phyloP scores from a whole-genome alignment of 768 basidiomycete species.

The Cubamyces lactineus region DNA sequence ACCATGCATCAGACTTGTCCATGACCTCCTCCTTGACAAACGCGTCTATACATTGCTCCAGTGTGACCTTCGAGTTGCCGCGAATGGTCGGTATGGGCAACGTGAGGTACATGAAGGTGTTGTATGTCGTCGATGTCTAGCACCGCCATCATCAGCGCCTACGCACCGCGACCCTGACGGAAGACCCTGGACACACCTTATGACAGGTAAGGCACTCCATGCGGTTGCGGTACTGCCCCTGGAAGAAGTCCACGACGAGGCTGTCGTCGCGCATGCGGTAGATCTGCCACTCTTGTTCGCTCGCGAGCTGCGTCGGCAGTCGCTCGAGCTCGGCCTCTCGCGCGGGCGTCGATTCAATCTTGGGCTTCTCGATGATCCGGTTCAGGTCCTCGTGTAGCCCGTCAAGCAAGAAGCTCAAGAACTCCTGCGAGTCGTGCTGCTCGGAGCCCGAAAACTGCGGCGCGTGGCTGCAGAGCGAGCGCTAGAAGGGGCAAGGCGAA shows the following conservation, averaged over 20 bases:
- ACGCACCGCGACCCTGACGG: background rate
- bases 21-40: conserved; percentile 91
- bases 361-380: conserved; percentile 75
- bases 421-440: conserved; percentile 98
- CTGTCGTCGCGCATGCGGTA: conserved; percentile 92
- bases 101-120: conserved; percentile 93
- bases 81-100: conserved; percentile 80
- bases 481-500: conserved; percentile 43
- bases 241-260: conserved; percentile 95
- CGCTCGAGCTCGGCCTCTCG: conserved; percentile 89
- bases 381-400: conserved; percentile 97
- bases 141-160: conserved; percentile 17
- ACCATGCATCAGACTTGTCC: conserved; percentile 96
- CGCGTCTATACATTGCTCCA: conserved; percentile 83
- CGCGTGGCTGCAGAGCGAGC: conserved; percentile 60
- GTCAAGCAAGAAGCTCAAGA: conserved; percentile 91
- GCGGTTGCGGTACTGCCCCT: conserved; percentile 93
- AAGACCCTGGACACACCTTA: conserved; percentile 57
- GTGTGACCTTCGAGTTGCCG: conserved; percentile 58
- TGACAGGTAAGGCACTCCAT: conserved; percentile 89
- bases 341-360: conserved; percentile 66
- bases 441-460: conserved; percentile 82
- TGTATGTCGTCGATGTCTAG: conserved; percentile 97
- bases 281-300: conserved; percentile 90
- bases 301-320: conserved; percentile 84